These are phyloP conservation scores for Penicillium sp. DNA, from an alignment of 2,329 filamentous ascomycete genomes.

Conservation along the genomic window DNA sequence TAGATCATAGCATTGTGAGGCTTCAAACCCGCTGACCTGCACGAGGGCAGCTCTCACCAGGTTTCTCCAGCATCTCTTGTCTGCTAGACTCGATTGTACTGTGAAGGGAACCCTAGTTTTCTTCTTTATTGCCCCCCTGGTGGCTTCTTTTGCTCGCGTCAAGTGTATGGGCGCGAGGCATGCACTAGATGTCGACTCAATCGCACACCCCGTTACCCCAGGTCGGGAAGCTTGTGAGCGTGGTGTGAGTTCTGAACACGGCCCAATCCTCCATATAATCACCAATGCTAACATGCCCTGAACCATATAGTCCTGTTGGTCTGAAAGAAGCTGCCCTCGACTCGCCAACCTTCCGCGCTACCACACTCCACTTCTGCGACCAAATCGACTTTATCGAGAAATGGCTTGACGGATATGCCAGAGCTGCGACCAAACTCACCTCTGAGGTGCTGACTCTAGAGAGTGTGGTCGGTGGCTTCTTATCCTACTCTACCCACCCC, in stretches of 20 bases:
- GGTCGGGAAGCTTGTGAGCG: constrained; percentile 47
- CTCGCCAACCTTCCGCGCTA: constrained; percentile 90
- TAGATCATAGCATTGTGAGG: constrained; percentile 27
- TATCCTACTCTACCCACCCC: constrained; percentile 73
- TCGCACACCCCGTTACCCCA: constrained; percentile 39
- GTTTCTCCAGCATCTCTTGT: constrained; percentile 10
- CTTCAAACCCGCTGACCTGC: constrained; percentile 17
- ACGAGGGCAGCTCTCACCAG: constrained; percentile 15
- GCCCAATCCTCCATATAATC: not conserved
- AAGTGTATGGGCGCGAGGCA: constrained; percentile 36
- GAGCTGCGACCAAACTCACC: constrained; percentile 61
- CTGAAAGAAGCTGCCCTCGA: constrained; percentile 95
- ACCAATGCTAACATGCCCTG: constrained; percentile 13
- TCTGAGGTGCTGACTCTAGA: constrained; percentile 73
- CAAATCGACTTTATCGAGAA: constrained; percentile 87
- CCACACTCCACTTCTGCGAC: constrained; percentile 80
- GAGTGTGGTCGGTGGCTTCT: constrained; percentile 72
- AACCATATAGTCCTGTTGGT: constrained; percentile 65
- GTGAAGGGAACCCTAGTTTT: not conserved
- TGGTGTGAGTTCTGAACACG: constrained; percentile 41
- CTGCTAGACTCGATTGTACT: not conserved
- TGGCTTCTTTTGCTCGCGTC: constrained; percentile 19
- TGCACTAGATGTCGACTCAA: constrained; percentile 44
- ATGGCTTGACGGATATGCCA: constrained; percentile 79
- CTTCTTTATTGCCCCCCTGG: not conserved